Percentiles rank a stretch among this genome's conserved stretches.
Conservation (phyloP, 495 filamentous ascomycete genomes). For the Penicillium manginii region DNA sequence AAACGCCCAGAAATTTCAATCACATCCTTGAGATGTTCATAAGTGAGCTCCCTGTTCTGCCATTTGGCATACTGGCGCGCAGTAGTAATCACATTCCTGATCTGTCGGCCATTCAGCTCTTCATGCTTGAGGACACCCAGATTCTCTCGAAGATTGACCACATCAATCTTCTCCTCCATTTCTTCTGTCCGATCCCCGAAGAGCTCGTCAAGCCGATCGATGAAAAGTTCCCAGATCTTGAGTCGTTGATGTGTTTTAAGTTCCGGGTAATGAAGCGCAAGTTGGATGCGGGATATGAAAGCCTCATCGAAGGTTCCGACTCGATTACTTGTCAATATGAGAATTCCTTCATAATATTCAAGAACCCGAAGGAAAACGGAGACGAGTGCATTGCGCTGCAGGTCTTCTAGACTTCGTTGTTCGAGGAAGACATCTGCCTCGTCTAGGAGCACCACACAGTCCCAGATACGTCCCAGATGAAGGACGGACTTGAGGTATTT, state of each 20-base stretch:
- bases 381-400: too few species aligned
- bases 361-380: too few species aligned
- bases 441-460: too few species aligned
- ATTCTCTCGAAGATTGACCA: constrained; percentile 14
- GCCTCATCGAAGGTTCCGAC: too few species aligned
- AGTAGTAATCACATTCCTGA: constrained; percentile 33
- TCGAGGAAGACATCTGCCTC: background rate
- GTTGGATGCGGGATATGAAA: too few species aligned
- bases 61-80: constrained; percentile 25
- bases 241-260: constrained; percentile 18
- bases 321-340: too few species aligned
- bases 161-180: constrained; percentile 1
- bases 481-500: too few species aligned
- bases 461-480: too few species aligned
- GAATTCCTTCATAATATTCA: too few species aligned
- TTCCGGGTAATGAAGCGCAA: background rate
- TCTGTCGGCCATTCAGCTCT: constrained; percentile 44
- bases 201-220: constrained; percentile 22
- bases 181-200: too few species aligned
- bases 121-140: constrained; percentile 22
- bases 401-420: too few species aligned
- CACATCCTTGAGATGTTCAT: constrained; percentile 23
- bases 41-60: constrained; percentile 16
- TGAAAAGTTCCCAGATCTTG: constrained; percentile 44
- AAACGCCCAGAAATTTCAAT: constrained; percentile 21